Evolutionary conservation across 78 protist species (phyloP).

Genomic region (Diacronema lutheri): DNA sequence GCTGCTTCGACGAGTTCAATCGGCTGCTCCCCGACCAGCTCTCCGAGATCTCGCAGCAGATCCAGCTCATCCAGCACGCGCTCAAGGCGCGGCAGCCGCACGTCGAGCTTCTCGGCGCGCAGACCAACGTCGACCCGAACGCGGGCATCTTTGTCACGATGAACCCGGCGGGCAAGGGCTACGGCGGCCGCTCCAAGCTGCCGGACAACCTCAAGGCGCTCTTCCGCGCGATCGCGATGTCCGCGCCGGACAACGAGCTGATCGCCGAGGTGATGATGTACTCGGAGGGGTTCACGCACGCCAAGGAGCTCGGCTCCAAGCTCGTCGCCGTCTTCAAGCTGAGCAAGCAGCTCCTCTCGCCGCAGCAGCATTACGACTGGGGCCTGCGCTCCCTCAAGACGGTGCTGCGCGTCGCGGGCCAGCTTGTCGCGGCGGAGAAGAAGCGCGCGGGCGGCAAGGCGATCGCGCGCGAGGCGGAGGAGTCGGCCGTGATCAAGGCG

Average conservation of each 20-base stretch:
- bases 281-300: constrained; percentile 77
- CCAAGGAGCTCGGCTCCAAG: constrained; percentile 55
- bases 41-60: constrained; percentile 85
- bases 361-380: constrained; percentile 91
- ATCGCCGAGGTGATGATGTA: constrained; percentile 79
- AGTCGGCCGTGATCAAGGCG: constrained; percentile 54
- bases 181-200: constrained; percentile 85
- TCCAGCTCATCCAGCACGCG: constrained; percentile 82
- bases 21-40: constrained; percentile 65
- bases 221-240: constrained; percentile 87
- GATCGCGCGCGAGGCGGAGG: constrained; percentile 1
- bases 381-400: constrained; percentile 88
- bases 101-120: constrained; percentile 51
- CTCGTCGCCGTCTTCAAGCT: constrained; percentile 66
- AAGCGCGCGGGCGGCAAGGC: background rate
- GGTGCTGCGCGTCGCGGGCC: constrained; percentile 54
- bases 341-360: constrained; percentile 63
- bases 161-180: constrained; percentile 88
- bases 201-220: constrained; percentile 90
- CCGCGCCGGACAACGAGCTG: constrained; percentile 74
- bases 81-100: constrained; percentile 24
- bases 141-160: constrained; percentile 85
- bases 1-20: constrained; percentile 72
- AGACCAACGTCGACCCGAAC: background rate
- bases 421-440: constrained; percentile 24